Percentiles rank a stretch among this genome's conserved stretches.
Conservation (phyloP, 1,284 basidiomycete genomes). For the Afroboletus lepidellus region DNA sequence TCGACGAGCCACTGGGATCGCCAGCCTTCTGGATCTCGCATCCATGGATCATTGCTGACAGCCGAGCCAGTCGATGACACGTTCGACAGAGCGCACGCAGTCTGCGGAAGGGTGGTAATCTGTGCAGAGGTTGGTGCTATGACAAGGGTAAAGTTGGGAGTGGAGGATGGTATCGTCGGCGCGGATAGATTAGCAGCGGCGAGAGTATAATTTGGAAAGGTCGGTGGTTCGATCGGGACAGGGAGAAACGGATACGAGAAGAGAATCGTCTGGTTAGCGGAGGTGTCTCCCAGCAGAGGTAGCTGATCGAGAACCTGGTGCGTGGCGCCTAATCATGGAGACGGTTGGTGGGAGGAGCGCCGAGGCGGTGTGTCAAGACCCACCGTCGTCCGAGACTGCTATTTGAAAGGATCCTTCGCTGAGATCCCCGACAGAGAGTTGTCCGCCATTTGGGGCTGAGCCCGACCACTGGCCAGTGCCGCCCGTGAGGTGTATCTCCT, state of each 20-base stretch:
- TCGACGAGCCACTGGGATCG: conserved; percentile 64
- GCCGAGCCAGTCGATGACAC: conserved; percentile 37
- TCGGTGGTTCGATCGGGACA: conserved; percentile 39
- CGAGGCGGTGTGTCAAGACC: conserved; percentile 11
- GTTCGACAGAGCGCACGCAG: conserved; percentile 54
- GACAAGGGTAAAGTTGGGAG: conserved; percentile 55
- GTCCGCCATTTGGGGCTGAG: conserved; percentile 43
- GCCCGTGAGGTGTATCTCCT: conserved; percentile 48
- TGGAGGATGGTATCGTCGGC: conserved; percentile 40
- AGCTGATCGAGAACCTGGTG: conserved; percentile 43
- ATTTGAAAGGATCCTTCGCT: conserved; percentile 51
- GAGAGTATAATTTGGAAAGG: conserved; percentile 81
- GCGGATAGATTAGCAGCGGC: conserved; percentile 54
- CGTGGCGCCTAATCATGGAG: conserved; percentile 28
- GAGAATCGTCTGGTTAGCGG: conserved; percentile 69
- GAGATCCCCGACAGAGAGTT: conserved; percentile 47
- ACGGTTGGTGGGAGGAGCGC: conserved; percentile 1
- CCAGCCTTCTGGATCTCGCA: conserved; percentile 64
- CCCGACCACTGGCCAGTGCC: conserved; percentile 63
- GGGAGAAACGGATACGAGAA: conserved; percentile 65
- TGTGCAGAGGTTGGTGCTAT: conserved; percentile 46
- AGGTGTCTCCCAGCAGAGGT: conserved; percentile 76
- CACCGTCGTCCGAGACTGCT: conserved; percentile 54
- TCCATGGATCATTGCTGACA: conserved; percentile 49
- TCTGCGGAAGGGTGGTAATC: conserved; percentile 49